phyloP scores from a whole-genome alignment of 345 rosid species.

The Erysimum cheiranthoides region DNA sequence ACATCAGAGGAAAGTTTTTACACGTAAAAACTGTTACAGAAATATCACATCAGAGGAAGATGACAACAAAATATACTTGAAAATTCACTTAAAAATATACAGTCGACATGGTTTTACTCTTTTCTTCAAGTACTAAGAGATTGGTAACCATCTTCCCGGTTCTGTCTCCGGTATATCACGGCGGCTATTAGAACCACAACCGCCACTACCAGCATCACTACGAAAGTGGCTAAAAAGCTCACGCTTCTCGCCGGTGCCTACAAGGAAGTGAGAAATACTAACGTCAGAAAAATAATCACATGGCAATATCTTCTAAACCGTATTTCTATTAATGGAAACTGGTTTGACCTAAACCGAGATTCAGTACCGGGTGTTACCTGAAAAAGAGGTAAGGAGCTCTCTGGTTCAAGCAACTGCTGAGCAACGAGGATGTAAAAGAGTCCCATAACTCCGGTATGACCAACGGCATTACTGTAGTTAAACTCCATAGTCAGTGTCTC shows the following conservation, averaged over 20 bases:
- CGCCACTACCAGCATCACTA: conserved; percentile 40
- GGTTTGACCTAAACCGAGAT: background rate
- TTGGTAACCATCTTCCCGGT: conserved; percentile 52
- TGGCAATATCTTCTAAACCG: background rate
- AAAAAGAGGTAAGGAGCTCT: conserved; percentile 16
- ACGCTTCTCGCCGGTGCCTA: conserved; percentile 31
- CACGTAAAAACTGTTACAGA: conserved; percentile 32
- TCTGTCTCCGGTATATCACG: conserved; percentile 41
- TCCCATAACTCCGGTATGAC: conserved; percentile 90
- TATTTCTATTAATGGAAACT: too few species aligned
- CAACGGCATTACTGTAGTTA: conserved; percentile 56
- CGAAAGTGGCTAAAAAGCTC: conserved; percentile 12
- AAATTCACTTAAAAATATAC: conserved; percentile 3
- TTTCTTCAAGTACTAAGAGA: conserved; percentile 44
- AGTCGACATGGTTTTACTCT: conserved; percentile 14
- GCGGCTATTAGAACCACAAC: conserved; percentile 40
- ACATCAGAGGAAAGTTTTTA: conserved; percentile 19
- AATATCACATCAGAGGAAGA: conserved; percentile 4
- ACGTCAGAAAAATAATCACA: background rate
- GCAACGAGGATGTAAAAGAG: conserved; percentile 76
- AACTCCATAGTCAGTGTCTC: conserved; percentile 74
- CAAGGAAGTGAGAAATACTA: conserved; percentile 4
- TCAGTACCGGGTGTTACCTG: conserved; percentile 45
- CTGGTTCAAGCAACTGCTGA: conserved; percentile 51
- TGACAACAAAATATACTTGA: conserved; percentile 2